A percentile compares a stretch with the other conserved stretches of the same genome.
These are phyloP conservation scores for Neopestalotiopsis rosae DNA, from an alignment of 2,329 filamentous ascomycete genomes.

Conservation along the genomic window DNA sequence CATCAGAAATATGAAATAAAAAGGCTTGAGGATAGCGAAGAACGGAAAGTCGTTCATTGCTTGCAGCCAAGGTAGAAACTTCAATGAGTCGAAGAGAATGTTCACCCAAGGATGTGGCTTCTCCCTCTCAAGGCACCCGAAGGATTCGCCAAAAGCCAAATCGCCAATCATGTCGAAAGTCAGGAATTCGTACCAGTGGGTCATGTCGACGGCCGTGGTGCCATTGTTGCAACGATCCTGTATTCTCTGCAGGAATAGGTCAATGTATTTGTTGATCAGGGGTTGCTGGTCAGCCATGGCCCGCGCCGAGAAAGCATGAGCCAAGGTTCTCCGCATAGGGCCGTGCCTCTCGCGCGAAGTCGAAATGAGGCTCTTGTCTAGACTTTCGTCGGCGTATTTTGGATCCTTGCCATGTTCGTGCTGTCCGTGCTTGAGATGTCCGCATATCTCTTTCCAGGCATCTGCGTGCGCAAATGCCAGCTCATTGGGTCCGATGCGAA, in stretches of 20 bases:
- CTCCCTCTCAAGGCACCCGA: constrained; percentile 5
- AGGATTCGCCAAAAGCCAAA: constrained; percentile 14
- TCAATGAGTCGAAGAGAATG: not conserved
- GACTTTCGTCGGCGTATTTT: not conserved
- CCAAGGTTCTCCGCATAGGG: constrained; percentile 31
- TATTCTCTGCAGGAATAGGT: constrained; percentile 31
- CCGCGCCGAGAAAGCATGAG: constrained; percentile 38
- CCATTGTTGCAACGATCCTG: constrained; percentile 23
- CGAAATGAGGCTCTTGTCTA: constrained; percentile 2
- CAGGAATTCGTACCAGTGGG: constrained; percentile 14
- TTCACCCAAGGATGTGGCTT: constrained; percentile 4
- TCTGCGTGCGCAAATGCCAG: constrained; percentile 8
- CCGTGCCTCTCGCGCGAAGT: constrained; percentile 32
- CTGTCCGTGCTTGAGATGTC: constrained; percentile 15
- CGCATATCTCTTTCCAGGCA: constrained; percentile 16
- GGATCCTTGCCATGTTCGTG: constrained; percentile 7
- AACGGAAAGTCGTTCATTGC: not conserved
- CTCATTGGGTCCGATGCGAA: constrained; percentile 20
- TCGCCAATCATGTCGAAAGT: constrained; percentile 17
- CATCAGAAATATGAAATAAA: too few relatives aligned
- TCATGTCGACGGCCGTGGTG: constrained; percentile 6
- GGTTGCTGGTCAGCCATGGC: constrained; percentile 41
- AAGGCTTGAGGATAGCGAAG: too few relatives aligned
- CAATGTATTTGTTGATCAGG: constrained; percentile 35
- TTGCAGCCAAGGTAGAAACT: not conserved